phyloP scores from a whole-genome alignment of 2,329 filamentous ascomycete genomes.

The Teratosphaeria destructans region DNA sequence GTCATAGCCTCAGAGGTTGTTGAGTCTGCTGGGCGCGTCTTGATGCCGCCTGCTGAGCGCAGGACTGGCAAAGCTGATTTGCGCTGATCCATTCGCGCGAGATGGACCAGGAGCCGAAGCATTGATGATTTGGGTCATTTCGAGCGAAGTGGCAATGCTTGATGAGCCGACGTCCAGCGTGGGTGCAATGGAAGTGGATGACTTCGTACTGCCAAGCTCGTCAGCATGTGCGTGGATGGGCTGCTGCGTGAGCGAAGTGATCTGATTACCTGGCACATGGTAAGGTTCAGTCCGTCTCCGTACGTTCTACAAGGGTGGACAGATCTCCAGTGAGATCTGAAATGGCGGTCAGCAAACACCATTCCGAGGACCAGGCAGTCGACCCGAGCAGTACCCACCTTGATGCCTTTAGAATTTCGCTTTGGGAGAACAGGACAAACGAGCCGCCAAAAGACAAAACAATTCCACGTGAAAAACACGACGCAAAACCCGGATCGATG shows the following conservation, averaged over 20 bases:
- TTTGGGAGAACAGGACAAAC: constrained; percentile 1
- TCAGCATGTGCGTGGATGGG: neutral
- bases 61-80: constrained; percentile 40
- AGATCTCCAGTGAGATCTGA: neutral
- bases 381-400: neutral
- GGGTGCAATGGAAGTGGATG: constrained; percentile 55
- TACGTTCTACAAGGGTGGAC: neutral
- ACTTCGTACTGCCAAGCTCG: constrained; percentile 50
- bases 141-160: constrained; percentile 66
- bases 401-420: neutral
- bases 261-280: constrained; percentile 19
- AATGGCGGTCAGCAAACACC: neutral
- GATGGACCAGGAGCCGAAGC: constrained; percentile 56
- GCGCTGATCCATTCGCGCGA: constrained; percentile 49
- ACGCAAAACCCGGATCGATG: constrained; percentile 3
- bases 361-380: neutral
- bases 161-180: constrained; percentile 49
- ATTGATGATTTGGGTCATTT: constrained; percentile 60
- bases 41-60: constrained; percentile 16
- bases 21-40: constrained; percentile 18
- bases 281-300: constrained; percentile 1
- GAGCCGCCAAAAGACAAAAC: constrained; percentile 8
- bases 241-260: neutral
- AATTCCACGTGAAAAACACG: constrained; percentile 5
- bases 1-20: constrained; percentile 3